Percentiles rank a stretch among this genome's conserved stretches.
Evolutionary conservation across 345 rosid genomes (phyloP).

Genomic region (Bruguiera gymnorhiza): DNA sequence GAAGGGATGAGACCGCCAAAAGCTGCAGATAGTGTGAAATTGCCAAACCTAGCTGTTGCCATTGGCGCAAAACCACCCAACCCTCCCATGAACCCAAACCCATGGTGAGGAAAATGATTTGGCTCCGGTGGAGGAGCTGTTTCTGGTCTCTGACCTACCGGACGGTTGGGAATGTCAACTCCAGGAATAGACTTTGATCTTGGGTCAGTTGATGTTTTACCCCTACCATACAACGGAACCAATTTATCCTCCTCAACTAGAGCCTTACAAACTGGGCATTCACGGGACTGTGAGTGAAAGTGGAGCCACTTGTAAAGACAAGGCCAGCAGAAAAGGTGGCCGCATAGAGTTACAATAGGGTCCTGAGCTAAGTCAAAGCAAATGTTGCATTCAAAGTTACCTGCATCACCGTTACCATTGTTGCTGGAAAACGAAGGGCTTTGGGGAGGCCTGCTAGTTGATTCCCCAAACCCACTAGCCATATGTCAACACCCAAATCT

Average conservation of each 20-base stretch:
- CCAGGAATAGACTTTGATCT: constrained; percentile 83
- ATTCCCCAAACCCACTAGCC: constrained; percentile 65
- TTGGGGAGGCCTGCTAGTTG: constrained; percentile 58
- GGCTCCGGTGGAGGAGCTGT: constrained; percentile 89
- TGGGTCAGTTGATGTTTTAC: constrained; percentile 79
- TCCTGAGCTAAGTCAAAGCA: constrained; percentile 99
- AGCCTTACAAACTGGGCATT: constrained; percentile 98
- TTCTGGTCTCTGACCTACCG: constrained; percentile 95
- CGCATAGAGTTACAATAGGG: constrained; percentile 95
- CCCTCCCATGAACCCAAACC: constrained; percentile 74
- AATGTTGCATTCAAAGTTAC: constrained; percentile 93
- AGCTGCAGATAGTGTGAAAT: constrained; percentile 72
- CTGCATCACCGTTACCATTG: constrained; percentile 57
- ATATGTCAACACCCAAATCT: constrained; percentile 32
- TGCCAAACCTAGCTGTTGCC: constrained; percentile 73
- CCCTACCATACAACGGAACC: constrained; percentile 96
- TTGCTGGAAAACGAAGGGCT: constrained; percentile 56
- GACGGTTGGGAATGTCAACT: constrained; percentile 80
- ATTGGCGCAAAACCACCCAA: constrained; percentile 83
- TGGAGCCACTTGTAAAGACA: constrained; percentile 99
- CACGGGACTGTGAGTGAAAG: constrained; percentile 63
- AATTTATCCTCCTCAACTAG: constrained; percentile 74
- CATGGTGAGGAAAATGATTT: constrained; percentile 64
- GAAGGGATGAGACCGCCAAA: constrained; percentile 92
- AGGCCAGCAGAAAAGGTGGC: constrained; percentile 99